phyloP scores from a whole-genome alignment of 345 rosid species.

The Dipteronia dyeriana region DNA sequence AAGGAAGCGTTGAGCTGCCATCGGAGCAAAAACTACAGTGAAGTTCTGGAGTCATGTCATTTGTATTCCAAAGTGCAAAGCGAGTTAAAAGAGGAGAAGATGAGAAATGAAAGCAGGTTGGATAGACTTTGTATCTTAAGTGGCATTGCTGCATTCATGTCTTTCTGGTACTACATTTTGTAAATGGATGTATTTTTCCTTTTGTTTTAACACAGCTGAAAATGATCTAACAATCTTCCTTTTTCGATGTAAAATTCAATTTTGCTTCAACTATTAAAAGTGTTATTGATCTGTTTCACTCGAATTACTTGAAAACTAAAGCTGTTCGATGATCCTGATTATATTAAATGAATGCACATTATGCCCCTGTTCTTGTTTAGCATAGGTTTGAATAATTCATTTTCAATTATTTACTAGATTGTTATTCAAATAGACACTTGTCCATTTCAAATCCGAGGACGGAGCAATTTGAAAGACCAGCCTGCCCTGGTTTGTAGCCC shows the following conservation, averaged over 20 bases:
- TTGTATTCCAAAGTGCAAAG: slow-evolving; percentile 66
- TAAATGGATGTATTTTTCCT: slow-evolving; percentile 25
- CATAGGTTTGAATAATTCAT: too few species aligned
- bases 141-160: slow-evolving; percentile 63
- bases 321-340: too few species aligned
- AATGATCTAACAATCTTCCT: slow-evolving; percentile 24
- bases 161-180: slow-evolving; percentile 63
- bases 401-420: too few species aligned
- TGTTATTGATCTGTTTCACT: not conserved
- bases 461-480: too few species aligned
- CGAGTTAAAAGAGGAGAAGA: slow-evolving; percentile 72
- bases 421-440: too few species aligned
- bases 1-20: slow-evolving; percentile 65
- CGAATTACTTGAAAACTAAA: not conserved
- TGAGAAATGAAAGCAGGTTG: slow-evolving; percentile 64
- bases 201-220: not conserved
- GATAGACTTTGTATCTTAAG: slow-evolving; percentile 63
- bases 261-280: slow-evolving; percentile 31
- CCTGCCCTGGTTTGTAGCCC: too few species aligned
- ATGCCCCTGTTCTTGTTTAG: too few species aligned
- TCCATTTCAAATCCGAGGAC: too few species aligned
- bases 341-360: too few species aligned
- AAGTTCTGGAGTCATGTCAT: slow-evolving; percentile 70
- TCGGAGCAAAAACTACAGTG: slow-evolving; percentile 70
- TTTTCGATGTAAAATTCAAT: slow-evolving; percentile 31